Evolutionary conservation across 495 filamentous ascomycete genomes (phyloP).

Genomic region (Tirmania nivea): DNA sequence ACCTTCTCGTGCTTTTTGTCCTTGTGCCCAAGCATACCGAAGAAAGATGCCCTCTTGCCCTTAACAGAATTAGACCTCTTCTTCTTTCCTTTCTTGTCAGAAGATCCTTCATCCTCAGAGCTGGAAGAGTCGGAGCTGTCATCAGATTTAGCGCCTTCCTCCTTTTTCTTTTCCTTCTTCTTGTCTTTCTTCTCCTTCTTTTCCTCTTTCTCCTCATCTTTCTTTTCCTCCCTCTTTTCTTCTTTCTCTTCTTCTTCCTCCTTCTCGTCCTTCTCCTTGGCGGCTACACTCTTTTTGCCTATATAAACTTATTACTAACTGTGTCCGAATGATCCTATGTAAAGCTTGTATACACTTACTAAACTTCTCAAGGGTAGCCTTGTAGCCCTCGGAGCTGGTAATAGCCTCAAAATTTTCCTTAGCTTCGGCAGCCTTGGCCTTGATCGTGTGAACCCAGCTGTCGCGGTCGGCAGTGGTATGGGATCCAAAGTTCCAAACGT

Average conservation of each 20-base stretch:
- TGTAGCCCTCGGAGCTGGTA: slow-evolving; percentile 52
- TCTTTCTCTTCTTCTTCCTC: slow-evolving; percentile 25
- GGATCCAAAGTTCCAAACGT: slow-evolving; percentile 20
- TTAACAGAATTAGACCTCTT: slow-evolving; percentile 54
- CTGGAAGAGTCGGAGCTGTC: neutral
- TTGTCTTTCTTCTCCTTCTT: slow-evolving; percentile 28
- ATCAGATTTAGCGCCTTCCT: neutral
- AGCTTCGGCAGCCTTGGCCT: slow-evolving; percentile 54
- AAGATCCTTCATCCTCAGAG: slow-evolving; percentile 19
- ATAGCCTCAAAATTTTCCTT: slow-evolving; percentile 49
- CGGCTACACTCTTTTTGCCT: slow-evolving; percentile 26
- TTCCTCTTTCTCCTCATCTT: slow-evolving; percentile 24
- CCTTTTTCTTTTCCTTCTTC: slow-evolving; percentile 22
- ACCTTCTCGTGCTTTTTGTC: slow-evolving; percentile 44
- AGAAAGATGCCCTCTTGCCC: slow-evolving; percentile 69
- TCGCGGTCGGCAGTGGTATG: slow-evolving; percentile 51
- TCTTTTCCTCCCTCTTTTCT: slow-evolving; percentile 18
- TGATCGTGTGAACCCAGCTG: slow-evolving; percentile 63
- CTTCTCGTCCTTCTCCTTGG: slow-evolving; percentile 23
- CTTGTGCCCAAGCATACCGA: slow-evolving; percentile 53
- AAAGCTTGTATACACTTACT: slow-evolving; percentile 19
- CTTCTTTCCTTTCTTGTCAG: slow-evolving; percentile 25
- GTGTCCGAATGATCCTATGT: neutral
- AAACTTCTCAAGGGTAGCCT: slow-evolving; percentile 51
- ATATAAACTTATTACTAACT: slow-evolving; percentile 6